Evolutionary conservation across 106 monocot species (phyloP).

Genomic region (Platanthera zijinensis): DNA sequence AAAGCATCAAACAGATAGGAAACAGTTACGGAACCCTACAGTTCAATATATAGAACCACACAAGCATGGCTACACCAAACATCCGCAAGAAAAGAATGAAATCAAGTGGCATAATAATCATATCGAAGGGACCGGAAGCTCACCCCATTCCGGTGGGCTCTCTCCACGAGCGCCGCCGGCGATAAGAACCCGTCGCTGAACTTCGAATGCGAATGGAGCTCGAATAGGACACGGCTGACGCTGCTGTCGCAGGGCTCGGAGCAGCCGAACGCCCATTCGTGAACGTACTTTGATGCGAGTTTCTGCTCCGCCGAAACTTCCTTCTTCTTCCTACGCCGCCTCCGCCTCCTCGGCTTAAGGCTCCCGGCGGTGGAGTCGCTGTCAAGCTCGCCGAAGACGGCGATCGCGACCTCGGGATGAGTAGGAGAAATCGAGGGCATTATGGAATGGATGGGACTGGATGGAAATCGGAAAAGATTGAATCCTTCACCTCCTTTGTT

Average conservation of each 20-base stretch:
- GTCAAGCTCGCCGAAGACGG: neutral
- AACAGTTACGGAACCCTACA: neutral
- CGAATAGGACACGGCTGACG: constrained; percentile 23
- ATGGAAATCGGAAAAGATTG: neutral
- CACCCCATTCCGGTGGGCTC: constrained; percentile 44
- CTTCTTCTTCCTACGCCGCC: constrained; percentile 21
- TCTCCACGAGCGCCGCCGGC: constrained; percentile 39
- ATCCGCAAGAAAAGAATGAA: neutral
- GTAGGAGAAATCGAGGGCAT: neutral
- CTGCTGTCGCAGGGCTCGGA: neutral
- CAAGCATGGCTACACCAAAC: neutral
- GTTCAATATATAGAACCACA: neutral
- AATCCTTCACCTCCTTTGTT: neutral
- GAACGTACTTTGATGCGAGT: constrained; percentile 25
- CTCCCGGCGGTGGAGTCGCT: neutral
- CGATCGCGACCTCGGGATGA: neutral
- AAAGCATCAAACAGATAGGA: constrained; percentile 8
- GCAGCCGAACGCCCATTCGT: constrained; percentile 22
- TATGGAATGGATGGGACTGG: neutral
- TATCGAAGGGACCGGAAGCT: constrained; percentile 1
- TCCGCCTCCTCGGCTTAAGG: constrained; percentile 17
- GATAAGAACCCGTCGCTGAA: constrained; percentile 51
- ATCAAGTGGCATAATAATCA: neutral
- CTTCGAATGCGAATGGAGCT: constrained; percentile 39
- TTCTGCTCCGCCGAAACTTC: constrained; percentile 21